phyloP scores from a whole-genome alignment of 306 rosid species.

The Castanospermum australe region DNA sequence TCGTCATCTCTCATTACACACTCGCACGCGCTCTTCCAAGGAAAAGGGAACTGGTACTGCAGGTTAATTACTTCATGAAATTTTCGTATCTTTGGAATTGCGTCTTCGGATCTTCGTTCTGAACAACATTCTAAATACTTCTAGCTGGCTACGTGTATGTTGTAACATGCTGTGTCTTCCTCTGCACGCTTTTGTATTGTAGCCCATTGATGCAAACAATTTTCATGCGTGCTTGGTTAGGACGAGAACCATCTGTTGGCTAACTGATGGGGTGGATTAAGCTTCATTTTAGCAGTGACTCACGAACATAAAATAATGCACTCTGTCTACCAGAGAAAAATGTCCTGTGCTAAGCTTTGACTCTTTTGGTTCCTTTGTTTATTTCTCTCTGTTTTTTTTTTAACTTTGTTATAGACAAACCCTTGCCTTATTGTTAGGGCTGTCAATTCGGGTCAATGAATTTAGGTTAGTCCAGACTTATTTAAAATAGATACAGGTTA shows the following conservation, averaged over 20 bases:
- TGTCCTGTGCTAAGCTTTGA: background rate
- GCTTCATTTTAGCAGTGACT: background rate
- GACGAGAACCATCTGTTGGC: too few species aligned
- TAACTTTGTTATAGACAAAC: too few species aligned
- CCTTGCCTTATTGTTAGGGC: too few species aligned
- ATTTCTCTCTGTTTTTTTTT: background rate
- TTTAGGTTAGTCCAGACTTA: too few species aligned
- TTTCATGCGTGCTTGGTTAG: too few species aligned
- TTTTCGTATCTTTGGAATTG: constrained; percentile 26
- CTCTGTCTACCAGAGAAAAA: background rate
- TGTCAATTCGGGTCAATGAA: too few species aligned
- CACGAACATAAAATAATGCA: background rate
- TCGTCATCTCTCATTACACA: too few species aligned
- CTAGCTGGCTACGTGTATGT: constrained; percentile 19
- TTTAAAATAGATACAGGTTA: too few species aligned
- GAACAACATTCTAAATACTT: constrained; percentile 32
- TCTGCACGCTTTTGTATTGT: background rate
- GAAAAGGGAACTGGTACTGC: background rate
- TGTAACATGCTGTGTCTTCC: background rate
- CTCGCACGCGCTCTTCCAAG: too few species aligned
- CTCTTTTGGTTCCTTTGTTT: background rate
- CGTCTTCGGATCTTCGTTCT: constrained; percentile 13
- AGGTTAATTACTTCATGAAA: too few species aligned
- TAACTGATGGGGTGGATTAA: background rate
- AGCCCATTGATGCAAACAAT: background rate